A percentile compares a stretch with the other conserved stretches of the same genome.
Conservation (phyloP, 73 alveolate species). For the Paramecium sonneborni region DNA sequence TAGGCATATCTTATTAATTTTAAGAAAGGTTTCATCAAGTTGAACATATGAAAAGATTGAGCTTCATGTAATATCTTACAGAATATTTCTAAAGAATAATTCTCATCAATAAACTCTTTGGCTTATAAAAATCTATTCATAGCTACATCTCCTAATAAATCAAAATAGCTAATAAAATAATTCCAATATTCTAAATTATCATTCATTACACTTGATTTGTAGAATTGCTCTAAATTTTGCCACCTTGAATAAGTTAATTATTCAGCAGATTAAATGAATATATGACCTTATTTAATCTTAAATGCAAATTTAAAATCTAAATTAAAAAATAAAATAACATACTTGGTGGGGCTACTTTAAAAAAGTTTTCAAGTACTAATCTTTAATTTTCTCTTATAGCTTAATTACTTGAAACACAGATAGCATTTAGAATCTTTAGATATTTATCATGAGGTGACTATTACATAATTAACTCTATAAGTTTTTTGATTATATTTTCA, state of each 20-base stretch:
- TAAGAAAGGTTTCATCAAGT: neutral
- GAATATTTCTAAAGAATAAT: neutral
- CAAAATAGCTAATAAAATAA: neutral
- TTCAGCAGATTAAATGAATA: neutral
- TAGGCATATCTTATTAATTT: neutral
- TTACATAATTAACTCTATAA: neutral
- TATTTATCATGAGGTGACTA: constrained; percentile 40
- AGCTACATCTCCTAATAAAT: neutral
- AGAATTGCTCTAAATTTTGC: neutral
- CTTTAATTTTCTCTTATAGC: neutral
- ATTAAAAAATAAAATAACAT: neutral
- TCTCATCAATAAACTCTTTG: neutral
- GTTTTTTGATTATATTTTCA: neutral
- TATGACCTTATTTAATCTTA: neutral
- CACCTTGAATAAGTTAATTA: neutral
- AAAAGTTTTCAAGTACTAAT: neutral
- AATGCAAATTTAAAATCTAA: neutral
- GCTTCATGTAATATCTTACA: neutral
- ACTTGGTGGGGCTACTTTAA: neutral
- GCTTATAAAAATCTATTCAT: neutral
- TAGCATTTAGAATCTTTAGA: neutral
- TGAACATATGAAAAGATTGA: neutral
- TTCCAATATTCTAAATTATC: constrained; percentile 17
- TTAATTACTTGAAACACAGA: neutral
- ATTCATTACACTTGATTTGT: neutral